Conservation (phyloP, 2,329 filamentous ascomycete genomes). For the Fusarium paranaense region DNA sequence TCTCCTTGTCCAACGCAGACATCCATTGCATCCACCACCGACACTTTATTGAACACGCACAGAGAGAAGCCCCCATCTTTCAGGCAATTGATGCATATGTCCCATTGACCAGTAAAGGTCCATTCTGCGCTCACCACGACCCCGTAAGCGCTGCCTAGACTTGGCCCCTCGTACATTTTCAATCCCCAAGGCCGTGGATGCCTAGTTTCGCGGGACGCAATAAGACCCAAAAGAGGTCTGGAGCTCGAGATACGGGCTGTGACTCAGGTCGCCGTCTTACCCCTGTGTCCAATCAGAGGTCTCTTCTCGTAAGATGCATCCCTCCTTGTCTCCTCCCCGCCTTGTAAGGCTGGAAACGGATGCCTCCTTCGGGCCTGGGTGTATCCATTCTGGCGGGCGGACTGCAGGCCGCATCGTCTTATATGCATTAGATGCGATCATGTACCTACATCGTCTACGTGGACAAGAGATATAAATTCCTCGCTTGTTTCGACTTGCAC, state of each 20-base stretch:
- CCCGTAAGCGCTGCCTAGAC: background rate
- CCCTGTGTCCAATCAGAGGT: background rate
- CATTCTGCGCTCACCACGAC: background rate
- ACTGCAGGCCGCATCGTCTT: background rate
- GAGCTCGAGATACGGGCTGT: conserved; percentile 18
- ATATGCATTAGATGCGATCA: background rate
- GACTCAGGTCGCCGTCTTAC: conserved; percentile 16
- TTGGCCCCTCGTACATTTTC: background rate
- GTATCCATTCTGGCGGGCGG: background rate
- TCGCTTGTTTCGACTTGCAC: background rate
- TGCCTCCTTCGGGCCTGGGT: background rate
- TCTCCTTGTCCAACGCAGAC: background rate
- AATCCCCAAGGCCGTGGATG: background rate
- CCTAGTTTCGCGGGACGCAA: background rate
- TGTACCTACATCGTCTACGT: background rate
- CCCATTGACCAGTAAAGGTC: background rate
- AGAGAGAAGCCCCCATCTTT: background rate
- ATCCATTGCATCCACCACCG: background rate
- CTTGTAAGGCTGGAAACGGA: conserved; percentile 16
- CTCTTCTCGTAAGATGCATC: background rate
- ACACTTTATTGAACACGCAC: background rate
- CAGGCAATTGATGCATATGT: background rate
- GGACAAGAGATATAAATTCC: conserved; percentile 27
- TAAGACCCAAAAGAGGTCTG: background rate
- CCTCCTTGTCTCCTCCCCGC: background rate